These are phyloP conservation scores for Phytophthora kernoviae DNA, from an alignment of 352 stramenopile species.

Conservation along the genomic window DNA sequence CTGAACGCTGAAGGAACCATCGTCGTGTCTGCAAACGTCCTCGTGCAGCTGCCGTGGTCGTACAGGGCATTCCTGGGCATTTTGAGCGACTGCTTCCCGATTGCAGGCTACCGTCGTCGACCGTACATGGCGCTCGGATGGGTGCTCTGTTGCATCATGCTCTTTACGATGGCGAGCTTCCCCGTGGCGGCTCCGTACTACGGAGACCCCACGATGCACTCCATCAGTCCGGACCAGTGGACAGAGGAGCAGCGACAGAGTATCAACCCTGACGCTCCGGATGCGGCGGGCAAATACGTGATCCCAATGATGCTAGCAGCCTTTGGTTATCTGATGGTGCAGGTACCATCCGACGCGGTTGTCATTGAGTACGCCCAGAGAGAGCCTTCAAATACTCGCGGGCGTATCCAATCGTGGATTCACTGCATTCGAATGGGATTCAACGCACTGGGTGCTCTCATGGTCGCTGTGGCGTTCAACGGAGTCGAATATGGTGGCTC, in stretches of 20 bases:
- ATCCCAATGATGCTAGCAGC: constrained; percentile 76
- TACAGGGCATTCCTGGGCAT: constrained; percentile 62
- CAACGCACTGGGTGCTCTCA: constrained; percentile 45
- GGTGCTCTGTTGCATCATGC: constrained; percentile 46
- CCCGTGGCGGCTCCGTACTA: constrained; percentile 56
- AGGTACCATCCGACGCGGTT: constrained; percentile 66
- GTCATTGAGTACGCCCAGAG: constrained; percentile 66
- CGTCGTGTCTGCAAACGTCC: constrained; percentile 42
- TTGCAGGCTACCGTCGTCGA: constrained; percentile 48
- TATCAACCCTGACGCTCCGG: constrained; percentile 45
- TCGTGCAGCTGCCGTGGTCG: constrained; percentile 56
- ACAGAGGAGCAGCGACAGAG: constrained; percentile 35
- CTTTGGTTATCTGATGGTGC: constrained; percentile 64
- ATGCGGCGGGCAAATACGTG: constrained; percentile 53
- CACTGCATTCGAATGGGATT: constrained; percentile 59
- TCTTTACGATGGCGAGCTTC: constrained; percentile 50
- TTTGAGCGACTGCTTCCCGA: constrained; percentile 56
- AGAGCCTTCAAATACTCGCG: constrained; percentile 51
- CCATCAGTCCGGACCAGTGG: constrained; percentile 36
- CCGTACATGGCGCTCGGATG: constrained; percentile 64
- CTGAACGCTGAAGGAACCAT: constrained; percentile 55
- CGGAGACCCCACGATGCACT: constrained; percentile 36
- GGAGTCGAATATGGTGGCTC: constrained; percentile 56
- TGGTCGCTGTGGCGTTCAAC: constrained; percentile 58
- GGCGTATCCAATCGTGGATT: constrained; percentile 60